Evolutionary conservation across 768 basidiomycete species (phyloP), one percentile per base, ranked within the genome.

Genomic region (Leucosporidium scottii): DNA sequence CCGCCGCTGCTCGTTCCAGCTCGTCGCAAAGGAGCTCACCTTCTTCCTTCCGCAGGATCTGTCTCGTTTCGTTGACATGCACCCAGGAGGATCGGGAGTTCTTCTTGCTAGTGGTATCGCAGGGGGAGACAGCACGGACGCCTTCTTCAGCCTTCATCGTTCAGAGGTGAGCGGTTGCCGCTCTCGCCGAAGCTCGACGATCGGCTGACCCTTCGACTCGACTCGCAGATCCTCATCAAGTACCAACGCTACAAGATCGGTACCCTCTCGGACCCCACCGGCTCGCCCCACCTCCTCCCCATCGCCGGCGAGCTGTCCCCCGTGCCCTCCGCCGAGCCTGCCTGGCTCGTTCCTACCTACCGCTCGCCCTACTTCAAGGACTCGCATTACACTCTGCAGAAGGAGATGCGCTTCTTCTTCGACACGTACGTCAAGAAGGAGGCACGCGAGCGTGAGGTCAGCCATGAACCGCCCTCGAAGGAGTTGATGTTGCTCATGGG

Each of bases 311-410:
- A 81, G 66, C 71, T 88, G 61, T 88, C 86, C 71, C 79, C 79
- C 39, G 86, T 93, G 1, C 93, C 93, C 0, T 92, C 91, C 77
- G 89, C 85, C 0, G 93, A 94, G 76, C 90, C 92, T 6, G 86
- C 85, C 2, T 93, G 91, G 88, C 79, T 92, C 61, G 80, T 82
- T 0, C 71, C 81, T 5, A 88, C 86, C 23, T 92, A 85, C 80
- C 81, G 86, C 75, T 85, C 82, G 67, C 87, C 90, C 0, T 91
- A 91, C 79, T 94, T 80, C 78, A 84, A 81, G 28, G 86, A 89
- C 75, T 86, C 85, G 61, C 88, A 90, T 76, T 80, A 82, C 51
- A 78, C 77, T 31, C 83, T 89, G 76, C 86, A 87, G 76, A 83
- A 80, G 71, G 86, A 81, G 0, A 81, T 88, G 71, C 82, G 84